Evolutionary conservation across 352 stramenopile species (phyloP).

Genomic region (Phytophthora pluvialis): DNA sequence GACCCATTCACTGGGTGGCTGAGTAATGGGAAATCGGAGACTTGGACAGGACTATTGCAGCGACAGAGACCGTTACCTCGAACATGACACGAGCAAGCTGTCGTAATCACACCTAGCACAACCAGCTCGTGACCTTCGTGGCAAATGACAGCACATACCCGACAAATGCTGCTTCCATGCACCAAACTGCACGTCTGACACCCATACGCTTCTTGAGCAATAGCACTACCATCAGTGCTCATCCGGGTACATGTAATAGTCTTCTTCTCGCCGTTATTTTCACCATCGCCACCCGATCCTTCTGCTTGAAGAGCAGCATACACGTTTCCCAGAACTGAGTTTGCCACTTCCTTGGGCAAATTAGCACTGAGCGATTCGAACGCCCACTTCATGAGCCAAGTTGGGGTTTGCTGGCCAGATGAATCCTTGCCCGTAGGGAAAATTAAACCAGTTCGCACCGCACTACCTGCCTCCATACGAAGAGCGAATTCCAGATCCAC

Average conservation of each 20-base stretch:
- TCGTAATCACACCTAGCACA: constrained; percentile 67
- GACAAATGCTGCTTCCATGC: constrained; percentile 72
- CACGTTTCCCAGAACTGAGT: constrained; percentile 48
- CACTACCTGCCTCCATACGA: constrained; percentile 34
- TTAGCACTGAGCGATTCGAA: constrained; percentile 37
- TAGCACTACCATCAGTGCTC: constrained; percentile 82
- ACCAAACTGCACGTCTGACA: constrained; percentile 86
- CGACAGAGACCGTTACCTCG: constrained; percentile 58
- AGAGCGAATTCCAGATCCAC: constrained; percentile 64
- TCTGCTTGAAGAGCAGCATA: constrained; percentile 43
- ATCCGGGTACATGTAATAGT: constrained; percentile 64
- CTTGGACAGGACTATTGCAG: constrained; percentile 50
- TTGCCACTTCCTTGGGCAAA: constrained; percentile 11
- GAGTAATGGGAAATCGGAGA: constrained; percentile 46
- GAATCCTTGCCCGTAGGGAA: constrained; percentile 39
- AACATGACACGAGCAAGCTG: constrained; percentile 75
- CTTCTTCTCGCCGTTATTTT: constrained; percentile 21
- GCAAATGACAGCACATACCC: constrained; percentile 71
- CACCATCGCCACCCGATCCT: constrained; percentile 13
- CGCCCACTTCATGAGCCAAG: constrained; percentile 40
- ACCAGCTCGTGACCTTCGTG: constrained; percentile 87
- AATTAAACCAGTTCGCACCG: constrained; percentile 52
- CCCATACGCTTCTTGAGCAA: constrained; percentile 78
- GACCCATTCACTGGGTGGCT: constrained; percentile 43
- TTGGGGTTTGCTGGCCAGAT: constrained; percentile 11